These are phyloP conservation scores for Picea abies DNA, from an alignment of 83 land plant species.

Conservation along the genomic window DNA sequence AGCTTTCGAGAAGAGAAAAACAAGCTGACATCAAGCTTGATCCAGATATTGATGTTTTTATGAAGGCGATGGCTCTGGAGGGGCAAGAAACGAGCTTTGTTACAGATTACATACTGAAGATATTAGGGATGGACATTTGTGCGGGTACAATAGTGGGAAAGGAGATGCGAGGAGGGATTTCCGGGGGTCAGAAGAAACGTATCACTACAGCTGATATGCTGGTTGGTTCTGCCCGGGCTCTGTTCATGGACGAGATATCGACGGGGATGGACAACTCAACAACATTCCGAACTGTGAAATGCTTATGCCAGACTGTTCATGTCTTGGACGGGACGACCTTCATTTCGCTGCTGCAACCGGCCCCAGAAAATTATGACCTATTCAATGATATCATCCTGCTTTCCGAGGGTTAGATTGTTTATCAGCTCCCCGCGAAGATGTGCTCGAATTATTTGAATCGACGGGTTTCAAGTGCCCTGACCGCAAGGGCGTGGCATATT, in stretches of 20 bases:
- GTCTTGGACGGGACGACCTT: conserved; percentile 40
- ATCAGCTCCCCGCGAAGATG: conserved; percentile 37
- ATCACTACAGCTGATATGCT: conserved; percentile 42
- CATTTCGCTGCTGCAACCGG: conserved; percentile 60
- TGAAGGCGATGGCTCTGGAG: conserved; percentile 41
- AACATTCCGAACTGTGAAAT: no score
- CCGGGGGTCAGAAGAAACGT: conserved; percentile 58
- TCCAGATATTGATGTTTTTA: conserved; percentile 42
- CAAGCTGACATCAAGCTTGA: conserved; percentile 10
- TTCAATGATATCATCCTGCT: conserved; percentile 64
- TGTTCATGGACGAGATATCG: no score
- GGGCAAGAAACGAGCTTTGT: conserved; percentile 37
- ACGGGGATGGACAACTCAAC: no score
- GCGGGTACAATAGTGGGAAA: no score
- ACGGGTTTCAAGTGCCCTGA: no score
- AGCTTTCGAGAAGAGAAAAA: conserved; percentile 31
- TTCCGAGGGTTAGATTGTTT: conserved; percentile 56
- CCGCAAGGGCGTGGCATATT: no score
- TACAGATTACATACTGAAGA: conserved; percentile 59
- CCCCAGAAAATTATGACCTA: conserved; percentile 60
- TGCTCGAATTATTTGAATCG: no score
- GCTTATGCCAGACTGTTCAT: conserved; percentile 30
- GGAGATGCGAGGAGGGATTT: conserved; percentile 67
- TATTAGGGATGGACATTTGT: conserved; percentile 13
- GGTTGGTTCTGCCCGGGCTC: no score